Conservation (phyloP, 805 yeast genomes). For the Lachancea lanzarotensis region DNA sequence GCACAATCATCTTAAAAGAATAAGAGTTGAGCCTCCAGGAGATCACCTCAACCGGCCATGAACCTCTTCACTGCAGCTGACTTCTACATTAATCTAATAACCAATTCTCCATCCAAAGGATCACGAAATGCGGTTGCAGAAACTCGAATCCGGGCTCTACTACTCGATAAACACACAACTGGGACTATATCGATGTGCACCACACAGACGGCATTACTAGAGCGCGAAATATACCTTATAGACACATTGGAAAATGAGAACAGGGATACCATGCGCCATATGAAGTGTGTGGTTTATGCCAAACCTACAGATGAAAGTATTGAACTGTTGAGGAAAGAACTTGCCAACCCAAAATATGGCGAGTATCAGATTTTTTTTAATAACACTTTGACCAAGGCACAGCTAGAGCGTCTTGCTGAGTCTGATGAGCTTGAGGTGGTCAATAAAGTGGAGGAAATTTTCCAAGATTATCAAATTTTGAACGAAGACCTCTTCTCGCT, state of each 20-base stretch:
- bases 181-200: conserved; percentile 81
- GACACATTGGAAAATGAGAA: conserved; percentile 57
- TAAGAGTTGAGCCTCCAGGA: not conserved
- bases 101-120: conserved; percentile 23
- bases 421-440: conserved; percentile 83
- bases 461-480: conserved; percentile 73
- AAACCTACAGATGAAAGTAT: conserved; percentile 67
- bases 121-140: conserved; percentile 20
- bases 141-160: conserved; percentile 57
- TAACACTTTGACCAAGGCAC: conserved; percentile 66
- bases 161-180: conserved; percentile 76
- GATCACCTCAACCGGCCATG: conserved; percentile 27
- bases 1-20: too few relatives aligned
- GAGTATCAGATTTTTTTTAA: conserved; percentile 73
- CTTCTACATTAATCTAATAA: conserved; percentile 38
- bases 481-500: conserved; percentile 60
- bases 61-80: conserved; percentile 43
- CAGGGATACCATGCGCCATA: conserved; percentile 68
- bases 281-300: conserved; percentile 73
- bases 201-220: conserved; percentile 77
- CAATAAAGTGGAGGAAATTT: conserved; percentile 69
- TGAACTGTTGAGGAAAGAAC: conserved; percentile 53
- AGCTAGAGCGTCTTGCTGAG: conserved; percentile 82
- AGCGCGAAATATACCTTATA: conserved; percentile 77
- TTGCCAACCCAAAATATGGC: conserved; percentile 71